These are phyloP conservation scores for Dissoconium aciculare DNA, from an alignment of 2,329 filamentous ascomycete species.

Conservation along the genomic window DNA sequence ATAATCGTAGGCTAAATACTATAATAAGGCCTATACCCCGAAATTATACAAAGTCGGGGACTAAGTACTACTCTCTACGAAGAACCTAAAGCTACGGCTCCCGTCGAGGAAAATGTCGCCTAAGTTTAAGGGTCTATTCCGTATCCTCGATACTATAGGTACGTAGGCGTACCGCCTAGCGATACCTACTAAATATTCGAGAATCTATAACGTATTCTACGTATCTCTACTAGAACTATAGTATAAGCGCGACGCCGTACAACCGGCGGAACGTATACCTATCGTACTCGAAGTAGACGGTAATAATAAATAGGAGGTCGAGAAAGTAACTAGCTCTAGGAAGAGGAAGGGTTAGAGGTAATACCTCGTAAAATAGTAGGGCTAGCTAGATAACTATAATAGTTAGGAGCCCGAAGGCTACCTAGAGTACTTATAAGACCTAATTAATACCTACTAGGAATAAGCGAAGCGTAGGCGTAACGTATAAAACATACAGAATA, in stretches of 20 bases:
- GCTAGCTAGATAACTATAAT: no score
- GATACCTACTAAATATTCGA: constrained; percentile 3
- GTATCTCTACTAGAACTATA: constrained; percentile 7
- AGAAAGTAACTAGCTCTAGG: no score
- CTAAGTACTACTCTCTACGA: constrained; percentile 4
- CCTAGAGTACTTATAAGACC: no score
- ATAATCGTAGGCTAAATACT: constrained; percentile 2
- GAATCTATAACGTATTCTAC: constrained; percentile 10
- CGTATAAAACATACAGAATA: no score
- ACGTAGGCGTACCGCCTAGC: constrained; percentile 6
- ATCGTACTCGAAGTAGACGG: constrained; percentile 1
- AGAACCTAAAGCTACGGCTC: constrained; percentile 7
- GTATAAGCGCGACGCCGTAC: no score
- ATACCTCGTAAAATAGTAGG: no score
- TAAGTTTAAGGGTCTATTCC: constrained; percentile 7
- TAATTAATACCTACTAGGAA: no score
- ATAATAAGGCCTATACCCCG: constrained; percentile 6
- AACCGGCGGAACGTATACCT: not conserved
- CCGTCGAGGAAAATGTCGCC: constrained; percentile 7
- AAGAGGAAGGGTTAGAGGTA: no score
- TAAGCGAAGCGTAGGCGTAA: no score
- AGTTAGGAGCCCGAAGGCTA: no score
- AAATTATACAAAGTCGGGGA: constrained; percentile 3
- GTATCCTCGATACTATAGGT: constrained; percentile 3
- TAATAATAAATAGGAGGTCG: constrained; percentile 1